Conservation (phyloP, 371 early-diverging fungal species). For the Mortierella sp. region DNA sequence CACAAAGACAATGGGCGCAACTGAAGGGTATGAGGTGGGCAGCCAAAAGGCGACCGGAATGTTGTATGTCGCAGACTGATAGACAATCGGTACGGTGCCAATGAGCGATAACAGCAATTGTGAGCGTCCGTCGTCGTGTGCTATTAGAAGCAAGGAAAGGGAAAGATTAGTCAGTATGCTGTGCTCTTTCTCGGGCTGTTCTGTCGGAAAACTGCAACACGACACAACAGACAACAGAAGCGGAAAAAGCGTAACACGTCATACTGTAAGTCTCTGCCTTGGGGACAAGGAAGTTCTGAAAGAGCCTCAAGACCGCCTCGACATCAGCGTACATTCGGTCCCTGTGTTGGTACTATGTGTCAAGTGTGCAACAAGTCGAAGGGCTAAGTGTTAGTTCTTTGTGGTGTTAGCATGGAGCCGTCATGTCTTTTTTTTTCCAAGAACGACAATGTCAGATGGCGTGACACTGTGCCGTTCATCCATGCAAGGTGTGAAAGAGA, state of each 20-base stretch:
- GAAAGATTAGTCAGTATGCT: not conserved
- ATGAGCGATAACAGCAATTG: constrained; percentile 82
- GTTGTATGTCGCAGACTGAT: constrained; percentile 86
- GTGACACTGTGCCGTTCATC: not conserved
- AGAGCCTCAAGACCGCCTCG: constrained; percentile 74
- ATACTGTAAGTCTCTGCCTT: constrained; percentile 82
- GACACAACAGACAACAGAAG: not conserved
- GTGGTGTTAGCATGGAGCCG: not conserved
- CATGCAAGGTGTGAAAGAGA: not conserved
- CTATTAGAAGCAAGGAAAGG: constrained; percentile 34
- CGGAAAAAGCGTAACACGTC: constrained; percentile 24
- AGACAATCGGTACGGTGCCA: constrained; percentile 91
- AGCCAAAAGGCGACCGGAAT: constrained; percentile 94
- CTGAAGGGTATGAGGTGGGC: constrained; percentile 85
- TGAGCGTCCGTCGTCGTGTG: constrained; percentile 80
- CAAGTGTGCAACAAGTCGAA: not conserved
- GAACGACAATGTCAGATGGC: not conserved
- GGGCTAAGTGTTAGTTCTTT: not conserved
- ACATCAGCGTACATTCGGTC: constrained; percentile 80
- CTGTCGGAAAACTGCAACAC: not conserved
- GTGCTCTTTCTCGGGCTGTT: not conserved
- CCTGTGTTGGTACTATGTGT: constrained; percentile 72
- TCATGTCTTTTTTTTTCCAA: not conserved
- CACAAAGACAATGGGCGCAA: constrained; percentile 88
- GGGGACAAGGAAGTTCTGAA: constrained; percentile 71